Evolutionary conservation across 176 grass and related monocot genomes (phyloP).

Genomic region (Alloteropsis semialata): DNA sequence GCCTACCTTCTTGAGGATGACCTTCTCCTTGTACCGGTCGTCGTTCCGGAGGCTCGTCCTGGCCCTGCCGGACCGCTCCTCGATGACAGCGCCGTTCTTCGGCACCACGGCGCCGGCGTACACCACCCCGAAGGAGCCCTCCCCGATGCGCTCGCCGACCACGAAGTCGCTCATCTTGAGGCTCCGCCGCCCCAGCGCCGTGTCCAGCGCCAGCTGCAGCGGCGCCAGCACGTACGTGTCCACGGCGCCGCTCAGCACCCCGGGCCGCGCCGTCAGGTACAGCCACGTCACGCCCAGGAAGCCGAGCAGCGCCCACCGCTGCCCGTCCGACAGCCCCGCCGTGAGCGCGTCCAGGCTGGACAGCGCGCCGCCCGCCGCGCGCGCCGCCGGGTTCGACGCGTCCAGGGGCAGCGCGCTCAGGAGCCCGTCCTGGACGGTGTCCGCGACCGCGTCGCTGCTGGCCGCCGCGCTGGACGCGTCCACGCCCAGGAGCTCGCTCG

Average conservation of each 20-base stretch:
- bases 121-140: conserved; percentile 87
- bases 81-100: conserved; percentile 18
- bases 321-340: conserved; percentile 40
- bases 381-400: conserved; percentile 31
- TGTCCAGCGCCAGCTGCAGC: conserved; percentile 75
- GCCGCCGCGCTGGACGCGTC: not conserved
- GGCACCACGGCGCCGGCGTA: conserved; percentile 74
- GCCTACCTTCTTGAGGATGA: conserved; percentile 87
- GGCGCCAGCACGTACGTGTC: conserved; percentile 85
- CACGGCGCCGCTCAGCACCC: conserved; percentile 73
- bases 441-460: not conserved
- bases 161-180: conserved; percentile 88
- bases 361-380: conserved; percentile 13
- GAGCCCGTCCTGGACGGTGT: not conserved
- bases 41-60: conserved; percentile 52
- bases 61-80: conserved; percentile 42
- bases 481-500: not conserved
- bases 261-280: conserved; percentile 88
- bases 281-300: conserved; percentile 50
- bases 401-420: conserved; percentile 43
- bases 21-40: conserved; percentile 83
- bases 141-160: conserved; percentile 78
- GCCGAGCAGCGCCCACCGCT: conserved; percentile 53
- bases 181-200: conserved; percentile 66
- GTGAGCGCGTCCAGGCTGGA: conserved; percentile 37